A percentile compares a stretch with the other conserved stretches of the same genome.
These are phyloP conservation scores for Aphanomyces cochlioides DNA, from an alignment of 352 stramenopile species.

Conservation along the genomic window DNA sequence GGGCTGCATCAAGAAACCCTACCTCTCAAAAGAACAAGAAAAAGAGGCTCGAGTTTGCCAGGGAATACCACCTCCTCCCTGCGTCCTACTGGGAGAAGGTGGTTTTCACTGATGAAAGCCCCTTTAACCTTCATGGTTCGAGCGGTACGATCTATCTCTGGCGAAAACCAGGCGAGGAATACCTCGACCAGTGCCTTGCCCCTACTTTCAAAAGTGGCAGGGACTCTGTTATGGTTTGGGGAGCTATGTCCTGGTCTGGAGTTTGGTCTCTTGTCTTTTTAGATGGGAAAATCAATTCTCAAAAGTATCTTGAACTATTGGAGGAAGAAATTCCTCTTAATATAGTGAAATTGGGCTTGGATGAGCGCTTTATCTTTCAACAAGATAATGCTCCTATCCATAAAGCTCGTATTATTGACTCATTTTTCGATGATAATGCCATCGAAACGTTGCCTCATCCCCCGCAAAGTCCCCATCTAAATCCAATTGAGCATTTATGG, in stretches of 20 bases:
- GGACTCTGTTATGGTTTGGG: slow-evolving; percentile 19
- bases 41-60: slow-evolving; percentile 15
- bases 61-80: background rate
- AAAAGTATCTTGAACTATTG: slow-evolving; percentile 2
- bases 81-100: background rate
- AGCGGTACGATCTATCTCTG: slow-evolving; percentile 6
- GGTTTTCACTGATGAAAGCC: slow-evolving; percentile 16
- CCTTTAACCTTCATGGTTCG: background rate
- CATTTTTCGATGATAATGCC: background rate
- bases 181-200: background rate
- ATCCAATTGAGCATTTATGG: slow-evolving; percentile 1
- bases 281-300: slow-evolving; percentile 10
- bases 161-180: slow-evolving; percentile 14
- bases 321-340: background rate
- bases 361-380: background rate
- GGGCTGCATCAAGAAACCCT: slow-evolving; percentile 12
- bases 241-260: background rate
- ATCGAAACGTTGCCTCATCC: slow-evolving; percentile 11
- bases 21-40: background rate
- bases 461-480: slow-evolving; percentile 16
- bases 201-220: slow-evolving; percentile 16
- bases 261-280: background rate
- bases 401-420: background rate
- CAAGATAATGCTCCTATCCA: slow-evolving; percentile 17
- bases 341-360: background rate